Evolutionary conservation across 768 basidiomycete genomes (phyloP), one percentile per base, ranked within the genome.

Genomic region (Kwoniella mangroviensis): DNA sequence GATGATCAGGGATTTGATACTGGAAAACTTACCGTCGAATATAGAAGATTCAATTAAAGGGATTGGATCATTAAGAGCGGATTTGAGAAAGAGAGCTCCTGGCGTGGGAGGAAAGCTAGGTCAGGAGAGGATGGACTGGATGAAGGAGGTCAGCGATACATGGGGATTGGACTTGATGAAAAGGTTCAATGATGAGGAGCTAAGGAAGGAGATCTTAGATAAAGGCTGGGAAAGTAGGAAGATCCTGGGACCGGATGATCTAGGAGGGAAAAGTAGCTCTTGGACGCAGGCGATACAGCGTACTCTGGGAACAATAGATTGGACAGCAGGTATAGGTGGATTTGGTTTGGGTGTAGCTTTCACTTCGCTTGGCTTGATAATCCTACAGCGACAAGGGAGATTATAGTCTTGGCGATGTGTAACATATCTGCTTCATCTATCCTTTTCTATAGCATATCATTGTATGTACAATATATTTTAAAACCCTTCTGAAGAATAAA

Each of bases 111-210:
- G 93, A 1, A 85, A 87, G 60, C 75, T 91, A 61, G 90, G 93
- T 55, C 88, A 88, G 81, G 87, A 86, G 77, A 86, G 95, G 79
- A 97, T 98, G 95, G 91, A 1, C 88, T 92, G 17, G 92, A 91
- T 26, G 92, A 71, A 71, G 45, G 65, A 53, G 7, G 21, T 63
- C 6, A 58, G 70, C 83, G 92, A 92, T 69, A 82, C 85, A 40
- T 98, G 95, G 95, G 85, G 87, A 41, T 85, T 98, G 85, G 91
- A 91, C 55, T 91, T 95, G 65, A 87, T 99, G 69, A 88, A 87
- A 2, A 71, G 82, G 65, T 75, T 80, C 21, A 85, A 95, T 75
- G 88, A 93, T 81, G 89, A 91, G 41, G 84, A 78, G 17, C 86
- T 86, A 82, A 91, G 92, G 83, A 84, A 84, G 34, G 86, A 76